Conservation (phyloP, 768 basidiomycete species). For the Lactarius akahatsu region DNA sequence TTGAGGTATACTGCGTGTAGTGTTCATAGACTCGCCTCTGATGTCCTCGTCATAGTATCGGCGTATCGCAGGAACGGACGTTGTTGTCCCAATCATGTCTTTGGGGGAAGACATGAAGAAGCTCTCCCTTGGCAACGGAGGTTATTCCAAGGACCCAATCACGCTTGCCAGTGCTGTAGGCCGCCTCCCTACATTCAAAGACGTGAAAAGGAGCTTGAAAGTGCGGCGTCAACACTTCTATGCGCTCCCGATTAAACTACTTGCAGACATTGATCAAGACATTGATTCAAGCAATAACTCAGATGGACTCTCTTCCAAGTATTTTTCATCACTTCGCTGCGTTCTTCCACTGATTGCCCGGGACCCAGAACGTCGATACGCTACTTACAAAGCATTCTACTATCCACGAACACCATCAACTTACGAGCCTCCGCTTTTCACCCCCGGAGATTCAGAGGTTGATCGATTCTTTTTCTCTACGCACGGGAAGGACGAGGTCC, state of each 20-base stretch:
- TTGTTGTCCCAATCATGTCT: constrained; percentile 68
- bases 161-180: constrained; percentile 58
- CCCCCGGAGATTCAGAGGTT: constrained; percentile 64
- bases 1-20: constrained; percentile 41
- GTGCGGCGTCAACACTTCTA: constrained; percentile 37
- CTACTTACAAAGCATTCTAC: constrained; percentile 88
- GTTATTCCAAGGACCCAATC: constrained; percentile 51
- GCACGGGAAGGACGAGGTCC: constrained; percentile 66
- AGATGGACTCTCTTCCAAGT: constrained; percentile 81
- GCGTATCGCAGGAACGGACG: constrained; percentile 57
- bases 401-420: constrained; percentile 74
- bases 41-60: constrained; percentile 54
- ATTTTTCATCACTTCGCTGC: constrained; percentile 7
- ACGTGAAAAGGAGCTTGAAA: constrained; percentile 82
- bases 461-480: constrained; percentile 84
- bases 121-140: constrained; percentile 43
- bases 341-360: constrained; percentile 4
- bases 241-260: constrained; percentile 8
- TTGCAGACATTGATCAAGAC: constrained; percentile 70
- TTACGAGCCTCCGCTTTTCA: constrained; percentile 83
- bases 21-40: not conserved
- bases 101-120: constrained; percentile 60
- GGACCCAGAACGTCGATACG: constrained; percentile 69
- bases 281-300: constrained; percentile 72
- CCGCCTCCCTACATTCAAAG: constrained; percentile 66